Base-by-base conservation (phyloP, 768 basidiomycete species). In the Naganishia kalamii region DNA sequence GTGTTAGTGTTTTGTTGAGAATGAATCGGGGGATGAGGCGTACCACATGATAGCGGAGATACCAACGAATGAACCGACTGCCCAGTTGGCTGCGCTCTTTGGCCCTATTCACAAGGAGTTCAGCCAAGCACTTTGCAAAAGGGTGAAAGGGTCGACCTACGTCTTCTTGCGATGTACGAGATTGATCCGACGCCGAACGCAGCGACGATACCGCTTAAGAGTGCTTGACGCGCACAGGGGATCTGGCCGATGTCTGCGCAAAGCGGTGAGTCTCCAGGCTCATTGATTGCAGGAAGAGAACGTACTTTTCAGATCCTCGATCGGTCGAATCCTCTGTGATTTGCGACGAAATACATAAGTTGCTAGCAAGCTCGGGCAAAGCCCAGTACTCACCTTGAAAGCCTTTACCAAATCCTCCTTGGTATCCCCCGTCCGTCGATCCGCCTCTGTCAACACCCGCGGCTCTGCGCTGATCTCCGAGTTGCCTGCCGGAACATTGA, bases 141-240 rank as follows among this genome's bases (percentile, higher is more conserved):
- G 5, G 19, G 12, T 23, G 15, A 17, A 17, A n/a, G 29, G 12
- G 1, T 19, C 1, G 21, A 57, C 75, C 65, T 64, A 75, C 75
- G 68, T 69, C 70, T 68, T 32, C 71, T 69, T 13, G 72, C 70
- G 10, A 77, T 48, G 50, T 69, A 77, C 12, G 71, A 59, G 1
- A 77, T 67, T 27, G 73, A 72, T 0, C 76, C 76, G 32, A 77
- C 62, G 2, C 74, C 76, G 15, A 68, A 52, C 19, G 75, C 76
- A 4, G 74, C 76, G 3, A 65, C 74, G 12, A 77, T 77, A 4
- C 76, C 76, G 63, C 72, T 74, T 13, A 77, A 61, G 60, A 77
- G 48, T 60, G 72, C 74, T 44, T 69, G 70, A 29, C 76, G 63
- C 1, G 70, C 71, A 63, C 76, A 77, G 21, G 76, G 76, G 50